Conservation (phyloP, 306 rosid species). For the Abrus precatorius region DNA sequence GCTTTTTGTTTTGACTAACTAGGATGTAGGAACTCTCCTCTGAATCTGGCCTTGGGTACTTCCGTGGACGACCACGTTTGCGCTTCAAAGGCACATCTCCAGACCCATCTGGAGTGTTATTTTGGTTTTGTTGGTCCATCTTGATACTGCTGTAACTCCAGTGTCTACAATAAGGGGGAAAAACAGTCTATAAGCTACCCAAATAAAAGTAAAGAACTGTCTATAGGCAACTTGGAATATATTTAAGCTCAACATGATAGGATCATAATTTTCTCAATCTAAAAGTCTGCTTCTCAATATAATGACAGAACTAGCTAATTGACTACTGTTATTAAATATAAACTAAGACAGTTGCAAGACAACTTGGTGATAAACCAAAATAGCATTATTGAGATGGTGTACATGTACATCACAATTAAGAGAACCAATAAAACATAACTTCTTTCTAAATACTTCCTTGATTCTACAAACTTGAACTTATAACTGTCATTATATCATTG, state of each 20-base stretch:
- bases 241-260: slow-evolving; percentile 16
- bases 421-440: slow-evolving; percentile 15
- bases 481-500: slow-evolving; percentile 18
- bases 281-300: slow-evolving; percentile 1
- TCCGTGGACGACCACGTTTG: slow-evolving; percentile 96
- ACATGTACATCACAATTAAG: slow-evolving; percentile 12
- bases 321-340: slow-evolving; percentile 4
- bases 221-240: slow-evolving; percentile 14
- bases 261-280: slow-evolving; percentile 34
- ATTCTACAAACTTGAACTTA: slow-evolving; percentile 3
- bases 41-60: slow-evolving; percentile 68
- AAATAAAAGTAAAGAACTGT: background rate
- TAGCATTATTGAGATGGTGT: slow-evolving; percentile 1
- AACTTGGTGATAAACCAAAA: slow-evolving; percentile 4
- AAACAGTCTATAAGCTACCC: slow-evolving; percentile 7
- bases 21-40: slow-evolving; percentile 54
- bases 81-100: slow-evolving; percentile 82
- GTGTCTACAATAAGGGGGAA: slow-evolving; percentile 44
- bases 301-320: background rate
- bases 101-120: slow-evolving; percentile 62
- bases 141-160: slow-evolving; percentile 26
- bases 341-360: background rate
- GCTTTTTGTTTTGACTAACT: slow-evolving; percentile 54
- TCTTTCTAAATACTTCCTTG: background rate
- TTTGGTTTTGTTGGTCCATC: slow-evolving; percentile 75